These are phyloP conservation scores for Mycoemilia scoparia DNA, from an alignment of 192 early-diverging fungal genomes.

Conservation along the genomic window DNA sequence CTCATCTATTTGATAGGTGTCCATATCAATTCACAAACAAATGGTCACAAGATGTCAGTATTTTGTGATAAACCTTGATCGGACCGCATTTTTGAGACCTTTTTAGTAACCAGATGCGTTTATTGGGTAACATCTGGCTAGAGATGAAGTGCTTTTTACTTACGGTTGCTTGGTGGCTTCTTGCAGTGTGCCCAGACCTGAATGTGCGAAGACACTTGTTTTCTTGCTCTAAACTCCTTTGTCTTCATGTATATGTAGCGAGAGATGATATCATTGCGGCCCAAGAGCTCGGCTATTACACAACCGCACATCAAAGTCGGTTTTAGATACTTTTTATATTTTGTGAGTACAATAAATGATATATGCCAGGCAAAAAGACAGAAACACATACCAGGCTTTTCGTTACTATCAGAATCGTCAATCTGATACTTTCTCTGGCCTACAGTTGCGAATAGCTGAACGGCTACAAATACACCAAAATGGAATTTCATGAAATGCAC, in stretches of 20 bases:
- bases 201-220: constrained; percentile 64
- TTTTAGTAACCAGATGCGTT: too few species aligned
- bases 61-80: too few species aligned
- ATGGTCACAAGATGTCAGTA: too few species aligned
- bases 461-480: constrained; percentile 4
- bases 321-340: constrained; percentile 1
- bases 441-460: constrained; percentile 15
- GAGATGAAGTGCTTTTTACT: too few species aligned
- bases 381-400: constrained; percentile 1
- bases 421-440: constrained; percentile 25
- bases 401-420: constrained; percentile 7
- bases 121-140: too few species aligned
- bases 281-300: constrained; percentile 16
- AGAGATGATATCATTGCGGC: constrained; percentile 58
- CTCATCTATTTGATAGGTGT: too few species aligned
- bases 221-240: constrained; percentile 41
- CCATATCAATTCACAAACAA: too few species aligned
- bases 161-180: constrained; percentile 27
- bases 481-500: constrained; percentile 1
- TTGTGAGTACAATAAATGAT: background rate
- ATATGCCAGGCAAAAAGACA: constrained; percentile 2
- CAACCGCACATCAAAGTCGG: constrained; percentile 1
- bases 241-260: constrained; percentile 54
- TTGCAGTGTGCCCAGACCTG: constrained; percentile 60
- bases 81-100: too few species aligned